These are phyloP conservation scores for Ogataea siamensis DNA, from an alignment of 805 yeast genomes.

Conservation along the genomic window DNA sequence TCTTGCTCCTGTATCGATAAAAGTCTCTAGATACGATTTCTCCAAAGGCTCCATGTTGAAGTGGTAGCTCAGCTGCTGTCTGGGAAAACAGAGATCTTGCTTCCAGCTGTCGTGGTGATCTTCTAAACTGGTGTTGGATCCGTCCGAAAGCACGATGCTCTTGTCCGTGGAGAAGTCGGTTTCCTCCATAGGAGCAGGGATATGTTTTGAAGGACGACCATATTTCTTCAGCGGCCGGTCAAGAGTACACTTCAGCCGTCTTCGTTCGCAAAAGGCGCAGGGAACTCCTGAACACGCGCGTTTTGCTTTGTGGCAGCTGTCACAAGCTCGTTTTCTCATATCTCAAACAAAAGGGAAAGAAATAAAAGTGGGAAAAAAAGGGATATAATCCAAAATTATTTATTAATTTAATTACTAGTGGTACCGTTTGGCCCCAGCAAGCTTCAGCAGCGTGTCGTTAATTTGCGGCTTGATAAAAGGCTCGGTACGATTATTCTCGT, in stretches of 20 bases:
- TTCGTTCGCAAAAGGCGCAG: constrained; percentile 4
- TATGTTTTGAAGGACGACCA: constrained; percentile 8
- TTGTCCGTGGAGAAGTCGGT: not conserved
- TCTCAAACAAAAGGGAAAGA: not conserved
- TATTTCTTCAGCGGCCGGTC: constrained; percentile 9
- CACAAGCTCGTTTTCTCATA: constrained; percentile 13
- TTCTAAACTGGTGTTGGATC: not conserved
- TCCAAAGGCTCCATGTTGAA: constrained; percentile 3
- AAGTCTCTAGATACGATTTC: constrained; percentile 2
- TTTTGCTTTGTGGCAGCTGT: constrained; percentile 8
- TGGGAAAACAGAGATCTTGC: not conserved
- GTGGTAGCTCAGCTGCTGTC: constrained; percentile 5
- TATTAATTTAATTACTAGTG: not conserved
- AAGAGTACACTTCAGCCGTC: constrained; percentile 4
- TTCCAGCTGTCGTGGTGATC: not conserved
- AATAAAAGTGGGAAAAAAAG: constrained; percentile 7
- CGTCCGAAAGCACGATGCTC: not conserved
- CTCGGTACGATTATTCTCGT: constrained; percentile 10
- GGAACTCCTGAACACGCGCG: constrained; percentile 9
- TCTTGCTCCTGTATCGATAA: constrained; percentile 1
- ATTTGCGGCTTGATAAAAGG: constrained; percentile 29
- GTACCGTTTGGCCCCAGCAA: constrained; percentile 29
- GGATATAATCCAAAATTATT: not conserved
- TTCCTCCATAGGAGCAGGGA: constrained; percentile 1
- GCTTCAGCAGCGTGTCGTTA: constrained; percentile 26